Percentiles rank a stretch among this genome's conserved stretches.
Conservation (phyloP, 768 basidiomycete genomes). For the Pisolithus tinctorius region DNA sequence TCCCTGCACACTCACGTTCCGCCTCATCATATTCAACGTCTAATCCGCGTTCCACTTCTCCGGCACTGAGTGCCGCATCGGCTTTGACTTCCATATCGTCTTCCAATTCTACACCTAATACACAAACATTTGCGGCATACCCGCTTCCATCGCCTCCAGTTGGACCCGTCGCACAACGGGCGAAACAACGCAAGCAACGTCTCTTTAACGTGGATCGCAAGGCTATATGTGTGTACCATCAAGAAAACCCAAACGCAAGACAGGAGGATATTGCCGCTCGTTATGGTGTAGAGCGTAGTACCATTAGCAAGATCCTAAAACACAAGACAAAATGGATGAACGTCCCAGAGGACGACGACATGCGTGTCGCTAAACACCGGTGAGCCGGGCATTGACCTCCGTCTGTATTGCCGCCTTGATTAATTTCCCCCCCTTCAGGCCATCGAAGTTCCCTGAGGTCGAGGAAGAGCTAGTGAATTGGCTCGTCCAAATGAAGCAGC, state of each 20-base stretch:
- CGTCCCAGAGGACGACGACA: conserved; percentile 50
- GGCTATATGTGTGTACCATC: conserved; percentile 63
- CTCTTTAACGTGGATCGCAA: conserved; percentile 72
- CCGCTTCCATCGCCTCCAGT: conserved; percentile 23
- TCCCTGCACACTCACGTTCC: conserved; percentile 41
- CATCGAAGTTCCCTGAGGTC: conserved; percentile 75
- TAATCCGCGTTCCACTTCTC: conserved; percentile 52
- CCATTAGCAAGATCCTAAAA: conserved; percentile 90
- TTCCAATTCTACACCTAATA: conserved; percentile 24
- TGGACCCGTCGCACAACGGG: conserved; percentile 26
- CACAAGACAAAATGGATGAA: conserved; percentile 78
- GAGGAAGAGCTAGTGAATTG: conserved; percentile 59
- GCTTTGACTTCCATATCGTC: conserved; percentile 49
- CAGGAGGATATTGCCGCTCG: conserved; percentile 79
- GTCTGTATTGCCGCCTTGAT: conserved; percentile 5
- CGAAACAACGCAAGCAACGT: conserved; percentile 63
- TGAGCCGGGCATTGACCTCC: conserved; percentile 21
- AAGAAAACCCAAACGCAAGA: conserved; percentile 56
- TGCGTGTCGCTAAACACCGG: conserved; percentile 67
- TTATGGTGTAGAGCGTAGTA: conserved; percentile 83
- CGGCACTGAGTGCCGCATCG: conserved; percentile 53
- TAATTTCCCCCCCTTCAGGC: conserved; percentile 34
- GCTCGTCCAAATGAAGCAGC: conserved; percentile 49
- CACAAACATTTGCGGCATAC: conserved; percentile 24
- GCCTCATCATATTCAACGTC: conserved; percentile 37